These are phyloP conservation scores for Saccharomyces pastorianus DNA, from an alignment of 1,139 yeast genomes.

Conservation along the genomic window DNA sequence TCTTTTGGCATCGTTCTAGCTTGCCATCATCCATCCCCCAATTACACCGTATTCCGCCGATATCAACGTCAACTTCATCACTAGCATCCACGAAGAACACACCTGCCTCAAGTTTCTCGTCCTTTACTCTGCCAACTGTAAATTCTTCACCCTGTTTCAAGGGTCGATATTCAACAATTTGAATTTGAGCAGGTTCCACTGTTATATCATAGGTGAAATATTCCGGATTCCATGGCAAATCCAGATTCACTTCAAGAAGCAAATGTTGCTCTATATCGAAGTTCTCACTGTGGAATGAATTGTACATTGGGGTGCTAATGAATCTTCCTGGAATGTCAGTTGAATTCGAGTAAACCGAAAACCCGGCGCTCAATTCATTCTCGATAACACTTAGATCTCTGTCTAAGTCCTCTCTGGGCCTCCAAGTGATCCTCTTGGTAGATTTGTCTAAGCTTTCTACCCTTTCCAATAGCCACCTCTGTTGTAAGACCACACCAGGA, in stretches of 20 bases:
- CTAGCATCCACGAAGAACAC: conserved; percentile 21
- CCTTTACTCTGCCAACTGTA: conserved; percentile 5
- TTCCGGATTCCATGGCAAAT: conserved; percentile 10
- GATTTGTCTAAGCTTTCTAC: not conserved
- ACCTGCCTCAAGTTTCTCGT: conserved; percentile 23
- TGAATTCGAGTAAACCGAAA: conserved; percentile 15
- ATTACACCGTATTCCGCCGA: conserved; percentile 26
- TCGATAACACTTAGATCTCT: conserved; percentile 7
- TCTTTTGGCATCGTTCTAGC: conserved; percentile 24
- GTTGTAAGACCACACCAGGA: conserved; percentile 10
- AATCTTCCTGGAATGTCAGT: not conserved
- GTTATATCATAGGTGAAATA: conserved; percentile 20
- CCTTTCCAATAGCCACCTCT: conserved; percentile 6
- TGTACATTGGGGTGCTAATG: conserved; percentile 12
- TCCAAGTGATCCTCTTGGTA: not conserved
- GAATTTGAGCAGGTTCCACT: conserved; percentile 7
- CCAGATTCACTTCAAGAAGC: conserved; percentile 3
- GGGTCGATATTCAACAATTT: conserved; percentile 18
- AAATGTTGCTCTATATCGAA: conserved; percentile 9
- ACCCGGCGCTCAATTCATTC: conserved; percentile 15
- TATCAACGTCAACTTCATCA: conserved; percentile 19
- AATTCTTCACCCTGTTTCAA: conserved; percentile 6
- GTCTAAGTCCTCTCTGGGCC: not conserved
- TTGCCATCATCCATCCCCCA: conserved; percentile 16
- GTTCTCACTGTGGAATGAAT: conserved; percentile 10